phyloP scores from a whole-genome alignment of 2,329 filamentous ascomycete genomes.

The Periconia sp. region DNA sequence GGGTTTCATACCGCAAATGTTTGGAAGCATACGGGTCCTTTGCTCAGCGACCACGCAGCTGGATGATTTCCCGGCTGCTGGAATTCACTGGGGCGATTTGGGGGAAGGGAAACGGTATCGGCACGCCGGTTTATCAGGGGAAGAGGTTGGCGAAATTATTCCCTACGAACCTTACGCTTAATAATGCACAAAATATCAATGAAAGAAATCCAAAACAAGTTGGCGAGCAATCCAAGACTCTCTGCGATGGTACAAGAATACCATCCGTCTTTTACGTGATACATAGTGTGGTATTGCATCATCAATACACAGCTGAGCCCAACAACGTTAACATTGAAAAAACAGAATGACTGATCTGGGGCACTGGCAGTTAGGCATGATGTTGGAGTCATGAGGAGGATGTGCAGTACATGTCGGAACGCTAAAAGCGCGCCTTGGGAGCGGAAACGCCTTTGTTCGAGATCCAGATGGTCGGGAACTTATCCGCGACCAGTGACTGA shows the following conservation, averaged over 20 bases:
- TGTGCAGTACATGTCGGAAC: too few relatives aligned
- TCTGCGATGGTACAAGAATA: too few relatives aligned
- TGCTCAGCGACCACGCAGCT: conserved; percentile 30
- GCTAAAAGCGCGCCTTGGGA: too few relatives aligned
- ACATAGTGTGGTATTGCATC: too few relatives aligned
- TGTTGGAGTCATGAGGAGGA: too few relatives aligned
- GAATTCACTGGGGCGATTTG: conserved; percentile 30
- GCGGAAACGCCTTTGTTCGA: background rate
- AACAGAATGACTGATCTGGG: too few relatives aligned
- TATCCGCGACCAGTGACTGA: background rate
- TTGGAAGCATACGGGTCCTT: conserved; percentile 32
- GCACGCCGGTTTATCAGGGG: conserved; percentile 31
- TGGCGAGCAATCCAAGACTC: too few relatives aligned
- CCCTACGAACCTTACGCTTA: conserved; percentile 33
- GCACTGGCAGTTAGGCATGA: too few relatives aligned
- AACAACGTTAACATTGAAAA: too few relatives aligned
- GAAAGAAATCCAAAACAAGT: too few relatives aligned
- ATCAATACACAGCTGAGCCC: too few relatives aligned
- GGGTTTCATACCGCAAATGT: conserved; percentile 39
- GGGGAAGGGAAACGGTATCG: conserved; percentile 22
- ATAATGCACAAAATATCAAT: background rate
- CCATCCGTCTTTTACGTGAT: too few relatives aligned
- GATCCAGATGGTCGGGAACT: background rate
- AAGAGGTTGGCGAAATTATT: conserved; percentile 24
- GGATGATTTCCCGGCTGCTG: conserved; percentile 26